Conservation (phyloP, 495 filamentous ascomycete genomes). For the Neurospora tetraspora region DNA sequence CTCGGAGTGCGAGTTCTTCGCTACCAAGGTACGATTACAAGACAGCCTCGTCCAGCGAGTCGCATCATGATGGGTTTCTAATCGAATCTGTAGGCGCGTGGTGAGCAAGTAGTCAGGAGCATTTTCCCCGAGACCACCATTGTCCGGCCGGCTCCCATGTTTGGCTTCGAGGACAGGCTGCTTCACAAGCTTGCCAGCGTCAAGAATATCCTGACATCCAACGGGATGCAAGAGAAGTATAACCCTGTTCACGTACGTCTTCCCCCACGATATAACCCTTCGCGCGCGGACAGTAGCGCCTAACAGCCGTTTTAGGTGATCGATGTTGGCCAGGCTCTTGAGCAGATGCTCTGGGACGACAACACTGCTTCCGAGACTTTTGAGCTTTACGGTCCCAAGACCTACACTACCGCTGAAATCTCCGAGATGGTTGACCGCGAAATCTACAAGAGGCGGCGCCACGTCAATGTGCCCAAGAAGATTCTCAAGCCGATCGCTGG, state of each 20-base stretch:
- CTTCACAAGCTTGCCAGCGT: constrained; percentile 73
- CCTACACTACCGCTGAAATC: constrained; percentile 84
- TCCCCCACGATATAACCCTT: neutral
- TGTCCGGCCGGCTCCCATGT: constrained; percentile 87
- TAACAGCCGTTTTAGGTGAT: constrained; percentile 47
- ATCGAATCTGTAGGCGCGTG: constrained; percentile 48
- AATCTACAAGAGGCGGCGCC: constrained; percentile 79
- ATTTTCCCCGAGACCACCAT: constrained; percentile 99
- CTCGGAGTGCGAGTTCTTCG: constrained; percentile 76
- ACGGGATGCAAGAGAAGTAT: constrained; percentile 84
- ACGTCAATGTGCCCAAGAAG: constrained; percentile 83
- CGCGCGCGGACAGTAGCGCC: neutral
- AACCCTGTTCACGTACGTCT: constrained; percentile 80
- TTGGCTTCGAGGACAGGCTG: constrained; percentile 88
- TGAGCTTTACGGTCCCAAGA: constrained; percentile 88
- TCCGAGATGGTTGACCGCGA: constrained; percentile 80
- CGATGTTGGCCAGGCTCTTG: constrained; percentile 81
- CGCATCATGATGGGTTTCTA: neutral
- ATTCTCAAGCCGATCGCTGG: constrained; percentile 62
- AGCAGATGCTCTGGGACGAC: constrained; percentile 83
- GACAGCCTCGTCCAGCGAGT: constrained; percentile 1
- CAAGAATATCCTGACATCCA: constrained; percentile 75
- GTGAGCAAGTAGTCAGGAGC: constrained; percentile 71
- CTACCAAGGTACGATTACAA: constrained; percentile 59
- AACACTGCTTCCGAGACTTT: constrained; percentile 80